Percentiles rank a stretch among this genome's conserved stretches.
Conservation (phyloP, 768 basidiomycete genomes). For the Mycena vitilis region DNA sequence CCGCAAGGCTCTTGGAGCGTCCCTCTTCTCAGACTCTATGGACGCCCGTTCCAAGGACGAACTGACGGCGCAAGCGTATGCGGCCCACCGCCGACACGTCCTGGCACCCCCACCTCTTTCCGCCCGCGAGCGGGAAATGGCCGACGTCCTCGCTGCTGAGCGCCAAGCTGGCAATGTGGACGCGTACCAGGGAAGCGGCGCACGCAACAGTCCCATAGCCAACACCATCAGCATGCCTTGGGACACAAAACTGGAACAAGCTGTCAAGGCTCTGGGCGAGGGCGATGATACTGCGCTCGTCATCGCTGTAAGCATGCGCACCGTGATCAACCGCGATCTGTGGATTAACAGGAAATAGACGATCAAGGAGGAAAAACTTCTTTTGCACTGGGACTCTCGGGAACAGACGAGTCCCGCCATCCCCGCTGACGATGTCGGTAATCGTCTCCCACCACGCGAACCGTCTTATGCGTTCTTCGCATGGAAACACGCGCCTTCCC, state of each 20-base stretch:
- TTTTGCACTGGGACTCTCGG: conserved; percentile 55
- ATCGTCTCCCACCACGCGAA: conserved; percentile 64
- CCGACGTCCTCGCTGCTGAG: conserved; percentile 81
- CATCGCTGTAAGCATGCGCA: conserved; percentile 63
- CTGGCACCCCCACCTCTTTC: conserved; percentile 87
- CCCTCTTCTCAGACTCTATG: conserved; percentile 76
- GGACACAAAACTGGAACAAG: conserved; percentile 72
- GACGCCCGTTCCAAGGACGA: conserved; percentile 83
- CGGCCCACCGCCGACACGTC: conserved; percentile 75
- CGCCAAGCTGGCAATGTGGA: conserved; percentile 59
- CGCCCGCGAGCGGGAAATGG: conserved; percentile 84
- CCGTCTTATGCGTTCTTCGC: conserved; percentile 79
- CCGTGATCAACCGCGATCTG: too few species aligned
- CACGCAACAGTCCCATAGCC: conserved; percentile 66
- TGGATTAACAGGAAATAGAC: conserved; percentile 53
- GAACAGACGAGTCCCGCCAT: conserved; percentile 28
- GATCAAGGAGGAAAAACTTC: conserved; percentile 76
- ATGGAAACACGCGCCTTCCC: conserved; percentile 64
- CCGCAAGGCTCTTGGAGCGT: conserved; percentile 79
- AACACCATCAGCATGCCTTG: conserved; percentile 75
- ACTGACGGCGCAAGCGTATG: conserved; percentile 75
- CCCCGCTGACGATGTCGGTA: conserved; percentile 56
- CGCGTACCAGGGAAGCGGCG: conserved; percentile 69
- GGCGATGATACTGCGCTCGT: conserved; percentile 66
- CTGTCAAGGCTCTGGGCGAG: conserved; percentile 67